Evolutionary conservation across 2,329 filamentous ascomycete genomes (phyloP), one percentile per base, ranked within the genome.

Genomic region (Sporothrix variecibatus): DNA sequence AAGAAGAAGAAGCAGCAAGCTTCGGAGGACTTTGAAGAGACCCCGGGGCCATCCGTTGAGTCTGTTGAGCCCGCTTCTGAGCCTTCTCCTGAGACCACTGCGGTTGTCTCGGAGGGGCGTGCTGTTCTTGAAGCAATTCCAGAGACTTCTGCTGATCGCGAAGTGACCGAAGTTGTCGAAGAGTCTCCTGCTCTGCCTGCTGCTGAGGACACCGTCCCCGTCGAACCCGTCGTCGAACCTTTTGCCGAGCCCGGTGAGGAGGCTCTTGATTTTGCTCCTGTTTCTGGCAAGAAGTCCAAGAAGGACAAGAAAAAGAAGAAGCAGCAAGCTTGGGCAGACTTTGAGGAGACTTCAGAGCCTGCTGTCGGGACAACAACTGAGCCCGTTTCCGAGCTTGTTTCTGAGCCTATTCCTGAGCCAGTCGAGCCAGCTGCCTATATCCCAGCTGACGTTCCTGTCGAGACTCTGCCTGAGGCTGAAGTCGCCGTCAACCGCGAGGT

Each of bases 301-400:
- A 74, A 75, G 38, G 65, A 64, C 53, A 74, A 74, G 67, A 71
- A 72, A 31, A 75, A 68, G 71, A 53, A 40, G 40, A 69, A 56
- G 46, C 17, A 28, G 11, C 65, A 69, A 46, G 28, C 46, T 5
- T 69, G 26, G 65, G n/a, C 65, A 7, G 46, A 40, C 12, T 17
- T 26, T 5, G 68, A 62, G 3, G 68, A 72, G 2, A 62, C 60
- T 0, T 26, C 38, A 17, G 69, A 74, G 26, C 20, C 60, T 8
- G 38, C 15, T 23, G 53, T 49, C n/a, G 67, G 65, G 20, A 23
- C 72, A 31, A 17, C 71, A 23, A 9, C 72, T 20, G 62, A 70
- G 26, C 60, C 43, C n/a, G 20, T 51, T 20, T 8, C 65, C n/a
- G 43, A 68, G 8, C 28, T 40, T 49, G 20, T 51, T 20, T 8